Evolutionary conservation across 306 rosid genomes (phyloP).

Genomic region (Fagus sylvatica): DNA sequence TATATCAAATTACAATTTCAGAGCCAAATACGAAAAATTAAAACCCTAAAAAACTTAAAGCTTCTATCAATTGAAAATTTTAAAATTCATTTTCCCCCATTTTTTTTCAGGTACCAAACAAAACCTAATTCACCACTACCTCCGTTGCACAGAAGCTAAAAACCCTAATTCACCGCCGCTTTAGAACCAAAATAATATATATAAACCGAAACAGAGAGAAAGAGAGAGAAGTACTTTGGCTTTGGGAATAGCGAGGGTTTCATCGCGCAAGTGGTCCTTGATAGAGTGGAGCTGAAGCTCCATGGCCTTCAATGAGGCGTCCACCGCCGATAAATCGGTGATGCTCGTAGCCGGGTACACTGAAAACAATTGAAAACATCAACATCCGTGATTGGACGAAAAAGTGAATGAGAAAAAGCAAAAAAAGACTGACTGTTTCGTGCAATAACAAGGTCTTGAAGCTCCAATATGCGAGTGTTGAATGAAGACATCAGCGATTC

Average conservation of each 20-base stretch:
- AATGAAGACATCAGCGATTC: slow-evolving; percentile 63
- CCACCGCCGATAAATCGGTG: slow-evolving; percentile 74
- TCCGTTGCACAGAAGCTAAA: neutral
- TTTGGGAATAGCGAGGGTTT: slow-evolving; percentile 81
- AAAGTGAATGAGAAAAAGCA: neutral
- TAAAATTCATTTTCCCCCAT: neutral
- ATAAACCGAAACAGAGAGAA: neutral
- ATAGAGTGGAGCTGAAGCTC: slow-evolving; percentile 88
- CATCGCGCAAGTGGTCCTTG: slow-evolving; percentile 78
- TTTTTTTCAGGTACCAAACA: slow-evolving; percentile 1
- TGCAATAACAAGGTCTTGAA: slow-evolving; percentile 83
- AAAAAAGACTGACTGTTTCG: slow-evolving; percentile 63
- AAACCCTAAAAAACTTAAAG: neutral
- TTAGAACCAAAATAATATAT: neutral
- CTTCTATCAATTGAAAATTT: too few relatives aligned
- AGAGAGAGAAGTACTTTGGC: slow-evolving; percentile 49
- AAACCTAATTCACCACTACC: neutral
- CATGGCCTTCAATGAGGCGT: slow-evolving; percentile 64
- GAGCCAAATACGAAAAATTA: neutral
- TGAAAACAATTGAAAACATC: slow-evolving; percentile 14
- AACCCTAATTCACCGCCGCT: neutral
- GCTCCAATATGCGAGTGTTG: slow-evolving; percentile 71
- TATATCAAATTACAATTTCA: neutral
- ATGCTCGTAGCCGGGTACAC: slow-evolving; percentile 83
- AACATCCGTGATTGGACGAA: neutral